Evolutionary conservation across 345 rosid genomes (phyloP).

Genomic region (Garcia nutans): DNA sequence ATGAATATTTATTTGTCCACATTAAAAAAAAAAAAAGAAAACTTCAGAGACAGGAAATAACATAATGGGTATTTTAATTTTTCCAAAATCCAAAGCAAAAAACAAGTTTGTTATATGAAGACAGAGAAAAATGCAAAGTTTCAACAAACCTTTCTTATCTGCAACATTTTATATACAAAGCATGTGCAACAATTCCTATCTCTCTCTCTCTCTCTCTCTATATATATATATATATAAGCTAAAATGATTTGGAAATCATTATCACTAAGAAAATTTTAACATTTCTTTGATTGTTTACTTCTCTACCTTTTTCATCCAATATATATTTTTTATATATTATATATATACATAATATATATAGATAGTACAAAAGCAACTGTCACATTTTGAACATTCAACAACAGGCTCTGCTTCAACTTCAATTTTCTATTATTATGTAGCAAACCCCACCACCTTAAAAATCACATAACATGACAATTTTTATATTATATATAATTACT

Average conservation of each 20-base stretch:
- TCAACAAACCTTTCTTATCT: neutral
- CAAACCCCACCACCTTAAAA: too few species aligned
- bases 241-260: neutral
- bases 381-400: neutral
- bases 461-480: neutral
- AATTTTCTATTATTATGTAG: too few species aligned
- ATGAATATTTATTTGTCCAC: neutral
- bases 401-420: too few species aligned
- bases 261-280: too few species aligned
- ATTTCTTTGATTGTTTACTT: too few species aligned
- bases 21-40: neutral
- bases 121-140: neutral
- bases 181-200: neutral
- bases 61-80: neutral
- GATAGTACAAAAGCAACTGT: neutral
- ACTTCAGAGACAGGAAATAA: neutral
- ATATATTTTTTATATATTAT: too few species aligned
- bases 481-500: too few species aligned
- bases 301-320: neutral
- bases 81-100: neutral
- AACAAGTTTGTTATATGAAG: neutral
- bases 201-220: too few species aligned
- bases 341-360: too few species aligned
- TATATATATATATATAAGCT: neutral
- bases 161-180: neutral